These are phyloP conservation scores for Irpex lacteus DNA, from an alignment of 1,284 basidiomycete species.

Conservation along the genomic window DNA sequence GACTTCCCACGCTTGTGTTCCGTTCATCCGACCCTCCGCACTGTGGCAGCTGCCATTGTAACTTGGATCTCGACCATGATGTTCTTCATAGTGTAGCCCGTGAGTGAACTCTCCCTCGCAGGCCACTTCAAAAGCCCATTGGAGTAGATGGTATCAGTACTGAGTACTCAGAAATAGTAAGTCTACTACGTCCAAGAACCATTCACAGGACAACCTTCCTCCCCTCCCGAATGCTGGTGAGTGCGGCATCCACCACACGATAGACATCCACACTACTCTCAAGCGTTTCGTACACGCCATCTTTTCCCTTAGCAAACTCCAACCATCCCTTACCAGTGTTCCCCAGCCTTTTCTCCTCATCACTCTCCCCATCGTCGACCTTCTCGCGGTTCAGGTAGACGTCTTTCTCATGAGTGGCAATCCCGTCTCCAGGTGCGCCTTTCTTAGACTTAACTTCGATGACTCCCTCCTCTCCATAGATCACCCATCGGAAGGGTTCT, in stretches of 20 bases:
- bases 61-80: not conserved
- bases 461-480: constrained; percentile 35
- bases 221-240: constrained; percentile 29
- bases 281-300: constrained; percentile 30
- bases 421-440: constrained; percentile 20
- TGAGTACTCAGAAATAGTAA: not conserved
- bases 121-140: too few species aligned
- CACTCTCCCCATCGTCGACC: constrained; percentile 17
- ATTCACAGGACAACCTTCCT: not conserved
- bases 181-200: not conserved
- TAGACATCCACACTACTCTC: constrained; percentile 34
- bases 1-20: not conserved
- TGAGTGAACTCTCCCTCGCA: not conserved
- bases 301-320: constrained; percentile 37
- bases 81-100: not conserved
- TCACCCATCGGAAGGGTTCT: constrained; percentile 31
- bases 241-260: constrained; percentile 29
- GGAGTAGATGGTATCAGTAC: not conserved
- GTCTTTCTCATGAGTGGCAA: constrained; percentile 20
- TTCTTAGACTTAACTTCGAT: constrained; percentile 31
- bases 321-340: constrained; percentile 25
- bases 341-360: constrained; percentile 14
- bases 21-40: not conserved
- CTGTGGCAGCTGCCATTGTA: too few species aligned
- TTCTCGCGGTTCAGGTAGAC: constrained; percentile 30